These are phyloP conservation scores for Verticillium nonalfalfae DNA, from an alignment of 2,329 filamentous ascomycete genomes.

Conservation along the genomic window DNA sequence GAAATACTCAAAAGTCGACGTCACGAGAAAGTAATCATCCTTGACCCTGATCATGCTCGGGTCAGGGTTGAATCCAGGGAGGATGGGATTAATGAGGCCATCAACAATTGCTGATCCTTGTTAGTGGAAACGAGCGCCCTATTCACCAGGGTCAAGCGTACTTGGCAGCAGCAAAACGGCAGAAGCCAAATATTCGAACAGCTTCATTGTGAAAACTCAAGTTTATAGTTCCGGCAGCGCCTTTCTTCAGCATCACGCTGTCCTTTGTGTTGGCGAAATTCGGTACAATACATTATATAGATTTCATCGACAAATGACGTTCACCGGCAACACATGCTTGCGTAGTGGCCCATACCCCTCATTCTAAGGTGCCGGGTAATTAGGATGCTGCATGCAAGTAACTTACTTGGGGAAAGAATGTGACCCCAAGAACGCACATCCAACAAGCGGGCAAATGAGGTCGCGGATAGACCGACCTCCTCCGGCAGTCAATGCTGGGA, in stretches of 20 bases:
- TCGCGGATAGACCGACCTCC: not conserved
- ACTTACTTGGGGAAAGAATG: not conserved
- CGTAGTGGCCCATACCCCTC: not conserved
- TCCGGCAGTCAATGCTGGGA: not conserved
- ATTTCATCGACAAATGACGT: not conserved
- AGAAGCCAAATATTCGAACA: not conserved
- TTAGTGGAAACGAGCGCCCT: not conserved
- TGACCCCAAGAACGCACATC: not conserved
- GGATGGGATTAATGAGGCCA: slow-evolving; percentile 8
- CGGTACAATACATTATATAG: not conserved
- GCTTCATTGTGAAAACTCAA: not conserved
- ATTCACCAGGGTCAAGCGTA: not conserved
- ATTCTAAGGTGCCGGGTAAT: not conserved
- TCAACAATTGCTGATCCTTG: not conserved
- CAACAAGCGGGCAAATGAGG: not conserved
- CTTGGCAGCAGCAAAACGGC: not conserved
- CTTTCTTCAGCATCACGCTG: not conserved
- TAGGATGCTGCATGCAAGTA: not conserved
- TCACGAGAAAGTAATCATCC: slow-evolving; percentile 9
- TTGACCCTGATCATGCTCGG: slow-evolving; percentile 9
- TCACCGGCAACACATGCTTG: not conserved
- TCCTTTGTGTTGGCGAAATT: not conserved
- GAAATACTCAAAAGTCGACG: slow-evolving; percentile 11
- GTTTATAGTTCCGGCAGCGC: not conserved
- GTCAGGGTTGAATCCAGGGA: slow-evolving; percentile 11